phyloP scores from a whole-genome alignment of 1,139 yeast genomes.

The Diutina sp. region DNA sequence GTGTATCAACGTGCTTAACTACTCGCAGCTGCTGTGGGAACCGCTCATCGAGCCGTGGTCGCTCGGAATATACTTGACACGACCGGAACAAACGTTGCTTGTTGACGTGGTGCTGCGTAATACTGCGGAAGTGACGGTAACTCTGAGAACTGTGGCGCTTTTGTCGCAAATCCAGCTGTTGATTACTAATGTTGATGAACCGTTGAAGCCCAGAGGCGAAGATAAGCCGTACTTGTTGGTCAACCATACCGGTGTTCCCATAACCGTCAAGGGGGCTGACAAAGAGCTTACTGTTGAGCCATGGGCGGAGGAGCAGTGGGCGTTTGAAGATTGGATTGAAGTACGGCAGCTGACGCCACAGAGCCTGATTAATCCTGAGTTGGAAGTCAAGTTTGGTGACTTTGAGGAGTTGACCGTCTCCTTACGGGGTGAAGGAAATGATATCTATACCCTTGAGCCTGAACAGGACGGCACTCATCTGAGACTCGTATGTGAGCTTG shows the following conservation, averaged over 20 bases:
- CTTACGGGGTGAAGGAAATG: slow-evolving; percentile 78
- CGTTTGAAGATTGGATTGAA: slow-evolving; percentile 87
- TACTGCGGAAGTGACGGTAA: slow-evolving; percentile 67
- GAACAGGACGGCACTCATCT: slow-evolving; percentile 52
- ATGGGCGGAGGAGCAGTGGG: slow-evolving; percentile 60
- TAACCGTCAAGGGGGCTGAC: slow-evolving; percentile 35
- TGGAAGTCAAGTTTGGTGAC: slow-evolving; percentile 51
- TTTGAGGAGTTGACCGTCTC: slow-evolving; percentile 48
- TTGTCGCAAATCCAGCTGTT: slow-evolving; percentile 55
- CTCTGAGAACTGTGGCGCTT: slow-evolving; percentile 72
- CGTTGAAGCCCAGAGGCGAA: slow-evolving; percentile 56
- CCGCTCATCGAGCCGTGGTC: slow-evolving; percentile 89
- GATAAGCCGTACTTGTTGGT: slow-evolving; percentile 71
- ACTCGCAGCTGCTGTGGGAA: slow-evolving; percentile 92
- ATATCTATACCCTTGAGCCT: slow-evolving; percentile 56
- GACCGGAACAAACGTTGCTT: slow-evolving; percentile 23
- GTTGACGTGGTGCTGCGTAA: slow-evolving; percentile 62
- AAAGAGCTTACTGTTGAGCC: slow-evolving; percentile 21
- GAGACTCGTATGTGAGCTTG: slow-evolving; percentile 61
- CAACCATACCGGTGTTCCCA: slow-evolving; percentile 76
- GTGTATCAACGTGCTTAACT: slow-evolving; percentile 72
- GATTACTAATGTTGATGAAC: slow-evolving; percentile 34
- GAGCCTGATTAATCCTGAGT: slow-evolving; percentile 29
- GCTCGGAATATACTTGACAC: slow-evolving; percentile 49
- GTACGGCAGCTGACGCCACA: slow-evolving; percentile 42